Base-by-base conservation (phyloP, 768 basidiomycete genomes). In the Lactarius hengduanensis region DNA sequence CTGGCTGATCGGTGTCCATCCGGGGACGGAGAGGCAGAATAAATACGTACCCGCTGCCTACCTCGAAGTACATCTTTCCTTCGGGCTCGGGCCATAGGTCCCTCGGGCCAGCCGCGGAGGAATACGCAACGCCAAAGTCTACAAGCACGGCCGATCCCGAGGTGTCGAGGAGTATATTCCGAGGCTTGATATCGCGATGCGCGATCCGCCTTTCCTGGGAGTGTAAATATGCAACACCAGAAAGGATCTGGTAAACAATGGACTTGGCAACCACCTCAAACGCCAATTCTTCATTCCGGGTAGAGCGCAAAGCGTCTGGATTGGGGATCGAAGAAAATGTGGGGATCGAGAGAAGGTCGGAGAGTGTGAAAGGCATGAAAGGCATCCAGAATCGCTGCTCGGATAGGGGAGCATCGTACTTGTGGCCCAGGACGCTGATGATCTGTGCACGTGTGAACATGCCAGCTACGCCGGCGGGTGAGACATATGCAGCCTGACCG, bases 171-270 rank as follows among this genome's bases (percentile, higher is more conserved):
- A 95, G 80, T 36, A 95, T 78, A 72, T 97, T 97, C 43, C 82
- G 78, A 0, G 96, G 94, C 62, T 94, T 94, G 70, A 97, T 80
- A 74, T 97, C 95, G 8, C 96, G 81, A 71, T 98, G 96, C 1
- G 92, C 91, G 54, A 96, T 84, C 2, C 73, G 71, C 13, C 77
- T 74, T 2, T 75, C 70, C 10, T 77, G 74, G 61, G 79, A 72
- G 71, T 97, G 93, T 8, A 97, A 80, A 75, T 90, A 89, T 0
- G 80, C 80, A 1, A 94, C 73, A 0, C 87, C 94, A 1, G 75
- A 76, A 4, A 92, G 74, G 36, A 88, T 77, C 69, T 96, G 94
- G 69, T 82, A 83, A 16, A 88, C 78, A 67, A 96, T 76, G 2
- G 89, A 86, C 69, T 84, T 84, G 0, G 86, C 73, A 32, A 90